Evolutionary conservation across 164 flowering plant species (phyloP), one percentile per base, ranked within the genome.

Genomic region (Vitis rupestris): DNA sequence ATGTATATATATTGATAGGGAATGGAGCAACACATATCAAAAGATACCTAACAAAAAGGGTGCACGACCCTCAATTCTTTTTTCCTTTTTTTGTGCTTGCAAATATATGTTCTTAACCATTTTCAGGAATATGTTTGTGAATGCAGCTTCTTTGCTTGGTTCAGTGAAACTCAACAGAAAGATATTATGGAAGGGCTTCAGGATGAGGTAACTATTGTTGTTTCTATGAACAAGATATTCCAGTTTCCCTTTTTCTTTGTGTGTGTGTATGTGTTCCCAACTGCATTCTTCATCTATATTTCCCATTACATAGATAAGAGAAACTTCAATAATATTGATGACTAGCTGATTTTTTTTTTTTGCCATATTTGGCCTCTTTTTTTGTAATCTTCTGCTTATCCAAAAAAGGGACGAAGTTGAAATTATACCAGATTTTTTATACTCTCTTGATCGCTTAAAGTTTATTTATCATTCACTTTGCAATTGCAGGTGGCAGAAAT

Each of bases 71-170:
- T n/a, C 4, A 2, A 0, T 6, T 13, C 56, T 13, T n/a, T 53
- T 53, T 53, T 53, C 27, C 27, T 23, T 11, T 52, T 1, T 53
- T 13, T 53, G n/a, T 13, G 56, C n/a, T 53, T 53, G n/a, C 44
- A 37, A 37, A 37, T 4, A 37, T 6, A 37, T 6, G 44, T 37
- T 37, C 44, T 6, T 37, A 37, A 37, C 44, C 44, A 37, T 37
- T 37, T 37, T 37, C 44, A 37, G 2, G 44, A 53, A 14, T 13
- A 55, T 47, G 7, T 62, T 58, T 48, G 13, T 76, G 59, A 12
- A 48, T 72, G 80, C 85, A 85, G 88, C 74, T 85, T 85, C 74
- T 85, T 85, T 72, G 74, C 68, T 65, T 85, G 88, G 88, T 85
- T 85, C 50, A 59, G 70, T 58, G 86, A 81, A 59, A 75, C 70